A percentile compares a stretch with the other conserved stretches of the same genome.
phyloP scores from a whole-genome alignment of 176 grass and related monocot genomes.

The Aegilops longissima region DNA sequence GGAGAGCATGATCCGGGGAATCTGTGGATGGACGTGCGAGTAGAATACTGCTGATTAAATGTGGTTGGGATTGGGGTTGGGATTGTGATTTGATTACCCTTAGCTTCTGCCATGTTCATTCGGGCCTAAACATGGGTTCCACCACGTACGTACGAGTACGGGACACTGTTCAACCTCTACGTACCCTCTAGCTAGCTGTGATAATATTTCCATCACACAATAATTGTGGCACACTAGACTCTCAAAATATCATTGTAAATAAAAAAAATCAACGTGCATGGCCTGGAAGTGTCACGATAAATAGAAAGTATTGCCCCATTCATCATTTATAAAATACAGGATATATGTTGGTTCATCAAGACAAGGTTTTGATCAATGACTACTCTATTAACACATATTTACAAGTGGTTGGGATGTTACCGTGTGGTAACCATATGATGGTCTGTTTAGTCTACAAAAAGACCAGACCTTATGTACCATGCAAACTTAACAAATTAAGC shows the following conservation, averaged over 20 bases:
- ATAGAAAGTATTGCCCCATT: background rate
- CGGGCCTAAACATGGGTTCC: background rate
- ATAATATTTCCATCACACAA: background rate
- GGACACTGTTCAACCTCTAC: background rate
- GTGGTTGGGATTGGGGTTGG: background rate
- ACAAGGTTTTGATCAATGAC: background rate
- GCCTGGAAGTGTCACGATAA: background rate
- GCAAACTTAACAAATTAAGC: background rate
- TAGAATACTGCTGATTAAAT: conserved; percentile 12
- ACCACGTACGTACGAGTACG: background rate
- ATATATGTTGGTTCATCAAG: background rate
- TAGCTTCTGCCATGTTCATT: background rate
- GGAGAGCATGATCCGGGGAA: conserved; percentile 33
- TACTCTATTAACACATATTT: background rate
- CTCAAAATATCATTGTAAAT: too few relatives aligned
- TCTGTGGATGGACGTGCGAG: conserved; percentile 27
- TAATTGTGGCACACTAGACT: background rate
- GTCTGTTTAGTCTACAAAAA: background rate
- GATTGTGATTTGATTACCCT: background rate
- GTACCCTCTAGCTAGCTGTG: background rate
- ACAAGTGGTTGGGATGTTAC: background rate
- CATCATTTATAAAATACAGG: background rate
- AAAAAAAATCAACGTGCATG: background rate
- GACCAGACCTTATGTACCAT: background rate
- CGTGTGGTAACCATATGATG: background rate